Conservation (phyloP, 352 stramenopile genomes). For the Phytophthora litchii region DNA sequence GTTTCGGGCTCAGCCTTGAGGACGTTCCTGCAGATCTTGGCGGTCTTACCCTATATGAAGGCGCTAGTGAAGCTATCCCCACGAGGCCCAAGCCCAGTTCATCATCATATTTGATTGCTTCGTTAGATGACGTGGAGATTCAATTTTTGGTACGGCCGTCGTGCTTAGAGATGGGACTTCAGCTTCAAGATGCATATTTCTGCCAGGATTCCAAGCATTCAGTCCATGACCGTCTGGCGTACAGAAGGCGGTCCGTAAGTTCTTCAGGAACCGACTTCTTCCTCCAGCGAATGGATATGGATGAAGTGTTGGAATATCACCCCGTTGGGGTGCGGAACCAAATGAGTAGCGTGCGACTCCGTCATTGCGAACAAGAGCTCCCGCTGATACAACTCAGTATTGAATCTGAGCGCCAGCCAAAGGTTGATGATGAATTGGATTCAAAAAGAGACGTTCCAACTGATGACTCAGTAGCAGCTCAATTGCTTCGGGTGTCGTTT, state of each 20-base stretch:
- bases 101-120: conserved; percentile 45
- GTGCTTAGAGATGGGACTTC: conserved; percentile 71
- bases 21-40: conserved; percentile 22
- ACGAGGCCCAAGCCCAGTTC: conserved; percentile 10
- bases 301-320: conserved; percentile 72
- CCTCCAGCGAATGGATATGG: conserved; percentile 78
- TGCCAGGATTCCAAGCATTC: conserved; percentile 37
- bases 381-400: conserved; percentile 73
- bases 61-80: conserved; percentile 5
- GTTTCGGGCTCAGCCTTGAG: conserved; percentile 60
- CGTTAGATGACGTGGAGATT: conserved; percentile 70
- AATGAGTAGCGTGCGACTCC: conserved; percentile 80
- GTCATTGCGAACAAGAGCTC: conserved; percentile 67
- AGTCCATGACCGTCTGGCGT: conserved; percentile 13
- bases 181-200: conserved; percentile 75
- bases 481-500: conserved; percentile 62
- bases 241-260: conserved; percentile 26
- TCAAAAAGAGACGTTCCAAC: conserved; percentile 16
- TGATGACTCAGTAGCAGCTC: conserved; percentile 25
- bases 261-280: conserved; percentile 54
- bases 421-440: conserved; percentile 16
- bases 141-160: conserved; percentile 72
- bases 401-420: conserved; percentile 46
- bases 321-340: conserved; percentile 56
- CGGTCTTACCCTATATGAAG: conserved; percentile 17